These are phyloP conservation scores for Rhodosporidiobolus sp. DNA, from an alignment of 768 basidiomycete genomes.

Conservation along the genomic window DNA sequence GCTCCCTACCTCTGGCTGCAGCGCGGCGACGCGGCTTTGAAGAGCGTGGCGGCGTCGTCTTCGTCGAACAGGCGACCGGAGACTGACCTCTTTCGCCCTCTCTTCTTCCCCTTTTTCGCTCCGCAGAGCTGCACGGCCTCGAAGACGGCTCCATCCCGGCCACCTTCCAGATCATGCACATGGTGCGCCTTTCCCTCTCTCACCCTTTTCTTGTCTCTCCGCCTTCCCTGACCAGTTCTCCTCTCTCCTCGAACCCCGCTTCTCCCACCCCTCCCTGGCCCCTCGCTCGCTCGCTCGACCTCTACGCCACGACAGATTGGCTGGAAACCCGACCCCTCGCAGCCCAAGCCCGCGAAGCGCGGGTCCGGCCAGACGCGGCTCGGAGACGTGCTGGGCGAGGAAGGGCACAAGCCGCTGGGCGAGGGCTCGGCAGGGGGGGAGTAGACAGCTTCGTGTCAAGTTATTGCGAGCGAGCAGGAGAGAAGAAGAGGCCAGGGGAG, in stretches of 20 bases:
- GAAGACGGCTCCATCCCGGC: constrained; percentile 83
- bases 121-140: constrained; percentile 75
- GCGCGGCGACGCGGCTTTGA: too few species aligned
- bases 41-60: background rate
- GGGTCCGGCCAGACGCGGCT: constrained; percentile 63
- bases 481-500: too few species aligned
- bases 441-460: too few species aligned
- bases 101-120: background rate
- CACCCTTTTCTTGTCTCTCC: background rate
- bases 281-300: too few species aligned
- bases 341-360: constrained; percentile 64
- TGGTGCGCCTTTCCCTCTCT: constrained; percentile 57
- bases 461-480: too few species aligned
- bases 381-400: constrained; percentile 57
- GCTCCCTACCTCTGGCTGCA: background rate
- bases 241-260: background rate
- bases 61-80: background rate
- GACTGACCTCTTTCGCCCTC: too few species aligned
- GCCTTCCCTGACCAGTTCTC: too few species aligned
- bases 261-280: too few species aligned
- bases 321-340: constrained; percentile 70
- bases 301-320: constrained; percentile 52
- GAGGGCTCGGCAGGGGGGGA: background rate
- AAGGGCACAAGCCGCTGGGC: constrained; percentile 12
- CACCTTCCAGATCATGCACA: constrained; percentile 92